Base-by-base conservation (phyloP, 495 filamentous ascomycete species). In the Lasiosphaeris hirsuta region DNA sequence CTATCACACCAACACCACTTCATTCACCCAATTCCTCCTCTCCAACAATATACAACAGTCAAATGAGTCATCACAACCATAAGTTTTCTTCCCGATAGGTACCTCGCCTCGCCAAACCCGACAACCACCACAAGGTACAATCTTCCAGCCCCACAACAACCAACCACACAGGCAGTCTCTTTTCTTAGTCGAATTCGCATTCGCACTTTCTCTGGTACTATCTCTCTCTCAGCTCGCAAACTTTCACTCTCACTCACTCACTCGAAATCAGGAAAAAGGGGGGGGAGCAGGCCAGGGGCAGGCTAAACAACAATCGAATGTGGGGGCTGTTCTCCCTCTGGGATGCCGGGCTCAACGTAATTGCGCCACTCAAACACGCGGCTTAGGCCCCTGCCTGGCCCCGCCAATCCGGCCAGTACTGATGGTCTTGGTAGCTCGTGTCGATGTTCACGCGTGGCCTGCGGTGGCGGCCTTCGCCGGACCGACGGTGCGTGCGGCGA, bases 291-390 rank as follows among this genome's bases (percentile, higher is more conserved):
- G 23, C 43, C 43, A 13, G 43, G 30, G 43, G 18, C 4, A 11
- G 18, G 42, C 18, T 53, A 19, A 36, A 40, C 51, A 15, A 36
- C 39, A 34, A 54, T 44, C 18, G 51, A 36, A 34, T 38, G 51
- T 19, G 17, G 49, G 15, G 23, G 14, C 2, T 47, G 30, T 51
- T 62, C 63, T 17, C 48, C 61, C 13, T 70, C 66, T 9, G 71
- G 65, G 34, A 40, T 8, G 23, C 70, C 74, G 17, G 70, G 63
- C 58, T 75, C 77, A 40, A 80, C 73, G 61, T 76, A 75, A 41
- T 70, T 72, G 30, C 72, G 63, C 77, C 77, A 80, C 59, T 80
- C 76, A 38, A 59, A 68, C 3, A 80, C 77, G 1, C 77, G 68
- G 57, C 76, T 68, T 70, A 76, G 69, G 7, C 77, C 77, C 39